phyloP scores from a whole-genome alignment of 2,329 filamentous ascomycete genomes.

The Penicillium corylophilum region DNA sequence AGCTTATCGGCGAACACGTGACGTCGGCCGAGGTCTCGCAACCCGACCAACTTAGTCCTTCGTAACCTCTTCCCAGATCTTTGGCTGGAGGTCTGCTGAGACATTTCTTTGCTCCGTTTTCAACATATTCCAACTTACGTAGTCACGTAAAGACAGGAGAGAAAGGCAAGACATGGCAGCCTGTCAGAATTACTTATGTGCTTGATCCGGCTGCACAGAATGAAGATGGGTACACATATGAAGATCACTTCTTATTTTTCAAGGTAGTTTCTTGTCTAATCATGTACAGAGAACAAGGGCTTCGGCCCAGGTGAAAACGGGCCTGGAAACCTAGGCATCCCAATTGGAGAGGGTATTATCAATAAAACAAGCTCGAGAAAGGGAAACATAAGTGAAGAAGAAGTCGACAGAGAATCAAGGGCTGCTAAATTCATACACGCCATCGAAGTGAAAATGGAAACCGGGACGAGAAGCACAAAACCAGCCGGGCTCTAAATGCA shows the following conservation, averaged over 20 bases:
- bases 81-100: no score
- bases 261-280: constrained; percentile 3
- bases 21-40: constrained; percentile 6
- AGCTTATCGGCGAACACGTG: constrained; percentile 11
- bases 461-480: constrained; percentile 8
- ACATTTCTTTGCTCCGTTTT: no score
- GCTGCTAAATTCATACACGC: constrained; percentile 20
- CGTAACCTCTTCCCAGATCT: no score
- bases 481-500: constrained; percentile 20
- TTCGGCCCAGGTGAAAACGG: not conserved
- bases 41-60: no score
- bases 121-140: no score
- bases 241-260: not conserved
- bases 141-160: no score
- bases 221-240: not conserved
- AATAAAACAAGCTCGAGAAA: constrained; percentile 36
- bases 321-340: constrained; percentile 5
- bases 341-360: constrained; percentile 32
- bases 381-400: constrained; percentile 8
- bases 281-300: constrained; percentile 13
- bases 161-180: no score
- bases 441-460: constrained; percentile 9
- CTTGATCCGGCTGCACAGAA: no score
- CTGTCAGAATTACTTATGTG: no score
- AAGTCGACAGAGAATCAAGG: constrained; percentile 7